Evolutionary conservation across 2,329 filamentous ascomycete species (phyloP), one percentile per base, ranked within the genome.

Genomic region (Elsinoe batatas): DNA sequence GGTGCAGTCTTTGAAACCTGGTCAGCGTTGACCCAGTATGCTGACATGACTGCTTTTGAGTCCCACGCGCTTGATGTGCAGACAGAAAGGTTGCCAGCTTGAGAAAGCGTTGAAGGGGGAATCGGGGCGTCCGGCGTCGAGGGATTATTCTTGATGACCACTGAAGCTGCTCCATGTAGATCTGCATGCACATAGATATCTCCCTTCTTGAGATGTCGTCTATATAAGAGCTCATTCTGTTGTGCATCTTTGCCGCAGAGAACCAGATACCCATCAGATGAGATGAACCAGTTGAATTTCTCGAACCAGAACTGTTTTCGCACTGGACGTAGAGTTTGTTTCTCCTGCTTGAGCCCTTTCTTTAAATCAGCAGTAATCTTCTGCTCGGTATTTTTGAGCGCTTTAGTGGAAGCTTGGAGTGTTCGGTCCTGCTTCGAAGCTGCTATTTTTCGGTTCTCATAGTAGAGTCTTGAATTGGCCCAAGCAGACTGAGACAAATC

Each of bases 281-380:
- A 96, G 62, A 97, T 81, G 72, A 98, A 98, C 79, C 89, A 97
- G 26, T 84, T 76, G 64, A 95, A 98, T 70, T 98, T 98, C 65
- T 98, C 93, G 62, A 96, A 98, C 93, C 93, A 98, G 64, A 91
- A 80, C 61, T 84, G 85, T 64, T 84, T 86, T 56, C 93, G 81
- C 7, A 95, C 85, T 0, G 87, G 89, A 44, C 91, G 83, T 8
- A 97, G 73, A 1, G 94, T 75, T 17, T 89, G 85, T 68, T 95
- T 96, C 71, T 97, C 93, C 66, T 93, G 86, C 72, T 95, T 95
- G 56, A 97, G 71, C 0, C 84, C 85, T 64, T 90, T 91, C 71
- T 88, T 94, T 18, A 97, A 75, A 67, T 95, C 89, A 11, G 87
- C 82, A 3, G 80, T 77, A 18, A 97, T 91, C 71, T 95, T 96